Base-by-base conservation (phyloP, 495 filamentous ascomycete species). In the Aspergillus conjunctus region DNA sequence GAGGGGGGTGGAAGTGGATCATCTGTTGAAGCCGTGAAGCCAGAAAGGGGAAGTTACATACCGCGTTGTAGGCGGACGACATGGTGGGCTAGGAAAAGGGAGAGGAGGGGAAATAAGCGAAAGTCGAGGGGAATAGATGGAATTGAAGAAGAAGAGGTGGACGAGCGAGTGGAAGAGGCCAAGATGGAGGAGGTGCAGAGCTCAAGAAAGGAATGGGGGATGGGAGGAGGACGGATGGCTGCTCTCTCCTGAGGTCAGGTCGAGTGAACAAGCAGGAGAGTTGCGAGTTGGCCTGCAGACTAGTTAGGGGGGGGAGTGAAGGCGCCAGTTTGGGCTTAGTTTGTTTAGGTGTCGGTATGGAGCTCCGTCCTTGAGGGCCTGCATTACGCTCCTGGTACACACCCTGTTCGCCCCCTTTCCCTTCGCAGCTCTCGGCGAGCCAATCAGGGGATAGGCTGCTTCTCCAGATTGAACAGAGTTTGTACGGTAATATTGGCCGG, bases 41-140 rank as follows among this genome's bases (percentile, higher is more conserved):
- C 62, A 65, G 71, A 73, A 74, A 73, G 71, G 75, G 73, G 70
- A 73, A 70, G 50, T 56, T 52, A 80, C 83, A 73, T 85, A 86
- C 83, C 76, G 84, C 83, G 76, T 79, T 85, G 65, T 84, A 72
- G 61, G 81, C 80, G 62, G 83, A 84, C 73, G 84, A 86, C 84
- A 86, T 86, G 71, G 69, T 80, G 75, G 73, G 62, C 58, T 68
- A 63, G 65, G 59, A 63, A 68, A 63, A 64, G 66, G 62, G 66
- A 61, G 60, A 59, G 54, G 55, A 49, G 39, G 55, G 57, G 45
- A 31, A 58, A 64, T 54, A 51, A 56, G 44, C 26, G 49, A 59
- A 59, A 66, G 63, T 49, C 58, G 46, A 45, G 64, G 6, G 48
- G 43, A 31, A 15, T 11, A 51, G 44, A 44, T 14, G 51, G 52